Percentiles rank a stretch among this genome's conserved stretches.
phyloP scores from a whole-genome alignment of 768 basidiomycete genomes.

The Tubosaeta sp. region DNA sequence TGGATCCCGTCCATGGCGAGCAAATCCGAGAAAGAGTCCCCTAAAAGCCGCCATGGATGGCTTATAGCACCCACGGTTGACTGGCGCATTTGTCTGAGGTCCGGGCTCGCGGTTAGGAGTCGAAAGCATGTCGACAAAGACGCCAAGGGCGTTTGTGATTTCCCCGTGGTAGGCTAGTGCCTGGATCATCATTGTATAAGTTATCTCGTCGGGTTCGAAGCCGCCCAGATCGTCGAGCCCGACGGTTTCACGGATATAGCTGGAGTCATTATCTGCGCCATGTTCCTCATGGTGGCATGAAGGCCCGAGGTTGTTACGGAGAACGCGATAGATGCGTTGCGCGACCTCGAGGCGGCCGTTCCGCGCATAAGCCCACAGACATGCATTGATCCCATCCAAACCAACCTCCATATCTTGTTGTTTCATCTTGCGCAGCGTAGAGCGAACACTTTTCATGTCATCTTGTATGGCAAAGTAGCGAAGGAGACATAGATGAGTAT shows the following conservation, averaged over 20 bases:
- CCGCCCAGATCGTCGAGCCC: conserved; percentile 40
- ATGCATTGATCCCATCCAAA: conserved; percentile 64
- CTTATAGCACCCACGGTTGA: conserved; percentile 30
- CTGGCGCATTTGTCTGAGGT: conserved; percentile 26
- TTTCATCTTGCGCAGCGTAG: conserved; percentile 49
- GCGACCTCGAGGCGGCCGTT: conserved; percentile 53
- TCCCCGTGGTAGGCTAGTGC: conserved; percentile 67
- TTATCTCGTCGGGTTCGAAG: conserved; percentile 57
- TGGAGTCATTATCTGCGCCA: conserved; percentile 34
- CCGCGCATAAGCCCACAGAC: conserved; percentile 63
- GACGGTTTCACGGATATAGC: conserved; percentile 40
- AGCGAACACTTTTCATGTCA: conserved; percentile 51
- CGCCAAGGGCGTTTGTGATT: conserved; percentile 47
- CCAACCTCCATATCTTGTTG: conserved; percentile 49
- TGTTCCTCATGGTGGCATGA: conserved; percentile 32
- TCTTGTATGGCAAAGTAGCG: conserved; percentile 47
- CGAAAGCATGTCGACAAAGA: conserved; percentile 67
- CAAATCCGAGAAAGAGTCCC: conserved; percentile 72
- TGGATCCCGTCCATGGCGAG: conserved; percentile 46
- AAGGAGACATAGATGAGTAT: conserved; percentile 60
- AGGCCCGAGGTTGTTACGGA: conserved; percentile 50
- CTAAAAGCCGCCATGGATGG: conserved; percentile 58
- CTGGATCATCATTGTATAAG: conserved; percentile 69
- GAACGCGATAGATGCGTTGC: conserved; percentile 55
- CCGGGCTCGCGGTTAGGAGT: conserved; percentile 38